Evolutionary conservation across 805 yeast genomes (phyloP), one percentile per base, ranked within the genome.

Genomic region (Pichia deserticola): DNA sequence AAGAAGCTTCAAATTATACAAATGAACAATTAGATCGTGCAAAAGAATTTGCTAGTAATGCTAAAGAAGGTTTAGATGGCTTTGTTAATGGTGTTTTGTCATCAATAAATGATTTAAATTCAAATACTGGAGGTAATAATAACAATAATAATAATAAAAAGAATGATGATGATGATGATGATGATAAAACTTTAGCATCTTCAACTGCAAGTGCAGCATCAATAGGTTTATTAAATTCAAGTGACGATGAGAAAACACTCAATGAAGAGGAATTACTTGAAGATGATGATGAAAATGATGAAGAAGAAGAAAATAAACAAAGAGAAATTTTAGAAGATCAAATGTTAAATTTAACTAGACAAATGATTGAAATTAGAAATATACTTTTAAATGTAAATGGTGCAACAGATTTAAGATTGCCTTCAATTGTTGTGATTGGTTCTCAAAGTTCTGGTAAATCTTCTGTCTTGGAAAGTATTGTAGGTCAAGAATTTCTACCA

Each of bases 391-490:
- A 78, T 53, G 80, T 93, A 15, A 93, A 89, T 58, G 72, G 79
- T 0, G 71, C 84, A 6, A 89, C 88, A 36, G 78, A 88, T 11
- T 72, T 93, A 44, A 87, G 83, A 57, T 72, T 93, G 40, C 99
- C 99, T 2, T 86, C 97, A 0, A 93, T 93, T 59, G 98, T 93
- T 33, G 99, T 93, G 3, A 80, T 93, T 54, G 99, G 99, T 0
- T 92, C 98, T 1, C 99, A 93, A 70, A 86, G 96, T 7, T 87
- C 96, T 40, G 99, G 99, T 42, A 93, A 93, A 66, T 89, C 97
- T 0, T 92, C 98, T 1, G 99, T 93, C 1, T 74, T 93, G 44
- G 99, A 93, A 65, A 80, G 97, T 7, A 86, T 93, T 51, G 99
- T 93, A 5, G 99, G 99, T n/a, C 96, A 87, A 58, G 97, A 93